A percentile compares a stretch with the other conserved stretches of the same genome.
Evolutionary conservation across 2,329 filamentous ascomycete species (phyloP).

Genomic region (Magnaporthiopsis incrustans): DNA sequence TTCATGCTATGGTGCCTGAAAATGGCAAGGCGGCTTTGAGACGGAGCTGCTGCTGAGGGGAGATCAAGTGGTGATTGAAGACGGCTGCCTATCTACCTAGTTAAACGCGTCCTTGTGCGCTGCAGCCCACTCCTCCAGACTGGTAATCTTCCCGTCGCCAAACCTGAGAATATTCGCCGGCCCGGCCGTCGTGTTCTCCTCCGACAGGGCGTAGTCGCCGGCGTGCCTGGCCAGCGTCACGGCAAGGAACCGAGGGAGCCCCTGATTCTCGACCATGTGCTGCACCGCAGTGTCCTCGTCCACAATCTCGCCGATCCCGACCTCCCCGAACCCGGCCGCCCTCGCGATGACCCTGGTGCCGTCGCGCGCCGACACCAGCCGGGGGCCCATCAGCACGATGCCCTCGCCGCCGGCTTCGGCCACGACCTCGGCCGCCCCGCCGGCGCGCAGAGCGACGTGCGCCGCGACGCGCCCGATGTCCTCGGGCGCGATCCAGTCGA

Average conservation of each 20-base stretch:
- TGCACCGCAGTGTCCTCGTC: constrained; percentile 5
- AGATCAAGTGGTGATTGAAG: too few species aligned
- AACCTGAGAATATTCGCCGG: constrained; percentile 10
- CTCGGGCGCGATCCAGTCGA: constrained; percentile 31
- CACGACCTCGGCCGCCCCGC: constrained; percentile 17
- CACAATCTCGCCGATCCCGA: constrained; percentile 10
- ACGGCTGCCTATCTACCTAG: background rate
- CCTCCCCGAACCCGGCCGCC: constrained; percentile 21
- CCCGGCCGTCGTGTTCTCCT: background rate
- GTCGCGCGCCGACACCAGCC: constrained; percentile 23
- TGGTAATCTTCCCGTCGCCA: constrained; percentile 6
- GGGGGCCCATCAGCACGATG: constrained; percentile 29
- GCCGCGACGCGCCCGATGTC: constrained; percentile 38
- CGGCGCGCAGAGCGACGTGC: constrained; percentile 25
- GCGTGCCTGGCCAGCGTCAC: background rate
- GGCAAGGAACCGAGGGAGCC: background rate
- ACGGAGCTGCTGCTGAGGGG: too few species aligned
- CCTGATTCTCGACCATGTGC: background rate
- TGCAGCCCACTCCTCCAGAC: constrained; percentile 9
- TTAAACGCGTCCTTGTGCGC: constrained; percentile 8
- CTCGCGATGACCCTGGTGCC: constrained; percentile 20
- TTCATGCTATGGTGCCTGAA: too few species aligned
- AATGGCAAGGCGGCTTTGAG: too few species aligned
- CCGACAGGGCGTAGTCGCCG: background rate
- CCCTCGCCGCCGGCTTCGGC: constrained; percentile 10